Evolutionary conservation across 148 eudicot species (phyloP).

Genomic region (Selenicereus undatus): DNA sequence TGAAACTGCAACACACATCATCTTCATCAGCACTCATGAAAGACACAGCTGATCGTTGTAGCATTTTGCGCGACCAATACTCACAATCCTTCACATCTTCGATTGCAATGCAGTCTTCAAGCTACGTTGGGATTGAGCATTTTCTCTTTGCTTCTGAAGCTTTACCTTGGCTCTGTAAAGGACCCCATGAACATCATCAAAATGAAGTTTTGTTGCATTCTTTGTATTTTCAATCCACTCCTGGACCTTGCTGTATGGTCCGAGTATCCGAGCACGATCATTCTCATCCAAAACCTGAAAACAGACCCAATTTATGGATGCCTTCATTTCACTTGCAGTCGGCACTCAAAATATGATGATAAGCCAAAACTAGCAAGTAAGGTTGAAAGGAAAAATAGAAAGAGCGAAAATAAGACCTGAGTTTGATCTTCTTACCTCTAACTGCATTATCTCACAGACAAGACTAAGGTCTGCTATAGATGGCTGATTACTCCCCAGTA

Average conservation of each 20-base stretch:
- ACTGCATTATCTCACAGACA: constrained; percentile 85
- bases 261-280: constrained; percentile 52
- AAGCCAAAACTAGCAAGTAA: too few relatives aligned
- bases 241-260: constrained; percentile 66
- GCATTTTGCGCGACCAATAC: too few relatives aligned
- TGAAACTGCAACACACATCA: too few relatives aligned
- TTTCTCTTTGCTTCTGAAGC: constrained; percentile 36
- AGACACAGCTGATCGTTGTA: too few relatives aligned
- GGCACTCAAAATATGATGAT: neutral
- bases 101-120: constrained; percentile 22
- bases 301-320: constrained; percentile 8
- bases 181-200: constrained; percentile 60
- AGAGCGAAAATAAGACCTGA: neutral
- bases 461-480: constrained; percentile 87
- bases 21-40: too few relatives aligned
- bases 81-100: constrained; percentile 25
- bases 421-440: constrained; percentile 52
- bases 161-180: constrained; percentile 45
- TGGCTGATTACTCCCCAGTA: constrained; percentile 66
- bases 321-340: neutral
- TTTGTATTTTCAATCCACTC: constrained; percentile 77
- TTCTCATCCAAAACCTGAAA: constrained; percentile 52
- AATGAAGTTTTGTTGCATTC: constrained; percentile 66
- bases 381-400: too few relatives aligned
- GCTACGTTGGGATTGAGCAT: constrained; percentile 1